phyloP scores from a whole-genome alignment of 2,329 filamentous ascomycete genomes.

The Pseudocercospora crystallina region DNA sequence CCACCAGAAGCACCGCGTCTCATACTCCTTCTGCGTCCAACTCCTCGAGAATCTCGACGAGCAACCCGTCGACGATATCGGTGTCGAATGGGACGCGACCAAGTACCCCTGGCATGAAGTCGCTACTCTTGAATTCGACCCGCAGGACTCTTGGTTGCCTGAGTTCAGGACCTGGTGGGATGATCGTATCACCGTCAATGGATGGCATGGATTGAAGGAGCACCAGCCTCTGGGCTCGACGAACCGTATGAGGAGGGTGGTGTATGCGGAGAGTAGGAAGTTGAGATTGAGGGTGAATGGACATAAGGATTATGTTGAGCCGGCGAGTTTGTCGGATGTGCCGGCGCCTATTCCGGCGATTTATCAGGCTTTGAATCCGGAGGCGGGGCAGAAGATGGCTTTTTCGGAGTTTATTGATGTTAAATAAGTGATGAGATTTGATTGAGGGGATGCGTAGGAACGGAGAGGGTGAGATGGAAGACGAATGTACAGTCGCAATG shows the following conservation, averaged over 20 bases:
- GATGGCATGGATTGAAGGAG: conserved; percentile 41
- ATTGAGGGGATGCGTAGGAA: no score
- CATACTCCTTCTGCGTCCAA: conserved; percentile 36
- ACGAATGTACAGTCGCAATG: no score
- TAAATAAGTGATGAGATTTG: no score
- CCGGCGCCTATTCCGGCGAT: conserved; percentile 36
- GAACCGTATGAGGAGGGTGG: conserved; percentile 42
- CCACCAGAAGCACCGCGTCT: conserved; percentile 36
- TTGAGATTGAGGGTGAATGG: conserved; percentile 41
- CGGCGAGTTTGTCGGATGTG: conserved; percentile 38
- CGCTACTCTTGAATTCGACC: conserved; percentile 40
- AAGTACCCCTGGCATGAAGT: conserved; percentile 37
- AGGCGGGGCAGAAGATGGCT: conserved; percentile 25
- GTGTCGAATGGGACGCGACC: conserved; percentile 33
- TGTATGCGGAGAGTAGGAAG: conserved; percentile 44
- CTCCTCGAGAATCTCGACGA: conserved; percentile 36
- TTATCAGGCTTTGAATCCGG: conserved; percentile 25
- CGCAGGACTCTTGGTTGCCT: conserved; percentile 42
- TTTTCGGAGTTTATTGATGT: conserved; percentile 7
- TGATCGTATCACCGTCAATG: conserved; percentile 41
- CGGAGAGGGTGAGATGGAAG: no score
- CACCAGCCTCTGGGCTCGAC: conserved; percentile 43
- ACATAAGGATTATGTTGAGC: conserved; percentile 42
- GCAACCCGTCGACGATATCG: conserved; percentile 38
- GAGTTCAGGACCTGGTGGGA: conserved; percentile 44